Evolutionary conservation across 768 basidiomycete genomes (phyloP), one percentile per base, ranked within the genome.

Genomic region (button mushroom (Agaricus bisporus)): DNA sequence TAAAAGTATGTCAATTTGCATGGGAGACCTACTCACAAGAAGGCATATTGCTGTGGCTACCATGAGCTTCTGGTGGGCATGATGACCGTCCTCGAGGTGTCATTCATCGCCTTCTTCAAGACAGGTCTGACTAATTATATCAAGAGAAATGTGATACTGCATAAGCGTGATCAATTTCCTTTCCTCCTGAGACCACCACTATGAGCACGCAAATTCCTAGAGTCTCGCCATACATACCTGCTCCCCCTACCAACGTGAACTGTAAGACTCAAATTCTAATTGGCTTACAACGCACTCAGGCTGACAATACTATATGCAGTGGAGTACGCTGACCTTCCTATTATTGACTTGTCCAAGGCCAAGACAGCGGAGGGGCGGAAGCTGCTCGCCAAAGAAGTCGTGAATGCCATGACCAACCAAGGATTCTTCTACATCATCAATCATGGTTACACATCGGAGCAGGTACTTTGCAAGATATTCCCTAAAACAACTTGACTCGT

Each of bases 381-480:
- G 0, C 59, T 58, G 28, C 63, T 83, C 1, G 72, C 73, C 0
- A 49, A 59, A 5, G 68, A 78, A 57, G 69, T 78, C 4, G 67
- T 65, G 25, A 69, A 77, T 45, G 80, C 81, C 2, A 72, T 82
- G 68, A 57, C 61, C 1, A 63, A 61, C 2, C 65, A 72, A 25
- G 76, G 77, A 1, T 79, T 80, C 51, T 74, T 79, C 62, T 79
- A 77, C 54, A 71, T 73, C 17, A 63, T 77, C 18, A 77, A 77
- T 38, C 77, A 80, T 52, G 75, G 77, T 0, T 75, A 73, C 53
- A 69, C 67, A 2, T 45, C 63, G 5, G 60, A 62, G 28, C 71
- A 78, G 68, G 78, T 74, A 51, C 35, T 10, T 22, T 22, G 22
- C 22, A 22, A 22, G 22, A 4, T 22, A 22, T 22, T 22, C 22